Conservation (phyloP, 805 yeast species). For the Wickerhamiella vanderwaltii region DNA sequence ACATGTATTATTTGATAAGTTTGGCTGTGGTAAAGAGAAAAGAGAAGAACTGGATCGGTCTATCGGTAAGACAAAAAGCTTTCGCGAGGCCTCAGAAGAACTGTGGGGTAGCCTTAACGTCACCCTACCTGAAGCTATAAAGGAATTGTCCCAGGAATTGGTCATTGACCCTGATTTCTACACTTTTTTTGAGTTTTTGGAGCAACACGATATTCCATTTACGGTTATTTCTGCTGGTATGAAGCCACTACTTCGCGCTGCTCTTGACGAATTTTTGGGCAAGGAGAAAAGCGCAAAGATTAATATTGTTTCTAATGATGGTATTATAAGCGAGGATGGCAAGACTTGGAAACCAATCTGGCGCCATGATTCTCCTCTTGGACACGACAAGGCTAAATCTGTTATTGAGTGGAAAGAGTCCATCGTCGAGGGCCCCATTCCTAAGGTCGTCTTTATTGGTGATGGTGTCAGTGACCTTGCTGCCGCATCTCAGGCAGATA, state of each 20-base stretch:
- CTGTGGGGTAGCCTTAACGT: slow-evolving; percentile 35
- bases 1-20: slow-evolving; percentile 33
- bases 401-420: slow-evolving; percentile 29
- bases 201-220: slow-evolving; percentile 31
- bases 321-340: slow-evolving; percentile 29
- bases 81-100: slow-evolving; percentile 33
- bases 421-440: slow-evolving; percentile 26
- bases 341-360: slow-evolving; percentile 30
- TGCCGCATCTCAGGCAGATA: slow-evolving; percentile 35
- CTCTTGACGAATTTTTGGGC: slow-evolving; percentile 32
- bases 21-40: slow-evolving; percentile 32
- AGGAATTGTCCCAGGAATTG: slow-evolving; percentile 27
- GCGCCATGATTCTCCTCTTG: slow-evolving; percentile 34
- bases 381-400: slow-evolving; percentile 35
- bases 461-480: slow-evolving; percentile 43
- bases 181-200: slow-evolving; percentile 29
- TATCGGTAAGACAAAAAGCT: slow-evolving; percentile 30
- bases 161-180: slow-evolving; percentile 32
- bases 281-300: slow-evolving; percentile 28
- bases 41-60: slow-evolving; percentile 30
- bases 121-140: slow-evolving; percentile 30
- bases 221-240: slow-evolving; percentile 35
- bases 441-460: slow-evolving; percentile 42
- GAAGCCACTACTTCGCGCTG: slow-evolving; percentile 32
- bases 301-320: slow-evolving; percentile 33